These are phyloP conservation scores for Saturnispora gosingensis DNA, from an alignment of 805 yeast species.

Conservation along the genomic window DNA sequence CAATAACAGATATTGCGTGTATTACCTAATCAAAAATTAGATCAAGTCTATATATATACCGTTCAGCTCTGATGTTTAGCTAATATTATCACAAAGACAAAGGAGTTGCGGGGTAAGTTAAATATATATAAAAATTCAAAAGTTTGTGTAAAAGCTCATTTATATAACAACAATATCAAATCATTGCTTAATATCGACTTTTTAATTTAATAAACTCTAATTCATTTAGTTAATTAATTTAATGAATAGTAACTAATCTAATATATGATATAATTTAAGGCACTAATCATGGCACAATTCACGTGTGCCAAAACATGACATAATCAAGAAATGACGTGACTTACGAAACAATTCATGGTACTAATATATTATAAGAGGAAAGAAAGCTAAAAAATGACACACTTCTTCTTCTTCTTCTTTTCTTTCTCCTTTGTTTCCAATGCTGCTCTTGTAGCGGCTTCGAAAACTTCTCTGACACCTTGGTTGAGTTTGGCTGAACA, in stretches of 20 bases:
- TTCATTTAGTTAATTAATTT: not conserved
- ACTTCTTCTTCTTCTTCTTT: conserved; percentile 58
- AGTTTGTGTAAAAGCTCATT: no score
- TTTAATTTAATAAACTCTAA: not conserved
- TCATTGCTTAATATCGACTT: not conserved
- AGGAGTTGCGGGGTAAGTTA: no score
- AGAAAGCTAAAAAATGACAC: conserved; percentile 54
- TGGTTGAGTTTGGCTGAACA: conserved; percentile 88
- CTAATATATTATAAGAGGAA: not conserved
- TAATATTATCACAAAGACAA: no score
- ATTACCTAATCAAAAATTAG: no score
- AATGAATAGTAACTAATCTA: not conserved
- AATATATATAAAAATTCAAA: no score
- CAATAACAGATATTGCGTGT: no score
- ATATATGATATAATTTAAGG: not conserved
- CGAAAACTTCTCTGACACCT: conserved; percentile 90
- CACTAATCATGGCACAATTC: not conserved
- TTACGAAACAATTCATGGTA: not conserved
- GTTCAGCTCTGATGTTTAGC: no score
- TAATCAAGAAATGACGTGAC: no score
- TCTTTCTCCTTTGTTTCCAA: conserved; percentile 53
- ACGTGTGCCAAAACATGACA: not conserved
- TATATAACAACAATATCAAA: not conserved
- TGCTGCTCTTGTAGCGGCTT: conserved; percentile 87
- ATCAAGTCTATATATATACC: no score